These are phyloP conservation scores for Tetrahymena thermophila DNA, from an alignment of 73 alveolate genomes.

Conservation along the genomic window DNA sequence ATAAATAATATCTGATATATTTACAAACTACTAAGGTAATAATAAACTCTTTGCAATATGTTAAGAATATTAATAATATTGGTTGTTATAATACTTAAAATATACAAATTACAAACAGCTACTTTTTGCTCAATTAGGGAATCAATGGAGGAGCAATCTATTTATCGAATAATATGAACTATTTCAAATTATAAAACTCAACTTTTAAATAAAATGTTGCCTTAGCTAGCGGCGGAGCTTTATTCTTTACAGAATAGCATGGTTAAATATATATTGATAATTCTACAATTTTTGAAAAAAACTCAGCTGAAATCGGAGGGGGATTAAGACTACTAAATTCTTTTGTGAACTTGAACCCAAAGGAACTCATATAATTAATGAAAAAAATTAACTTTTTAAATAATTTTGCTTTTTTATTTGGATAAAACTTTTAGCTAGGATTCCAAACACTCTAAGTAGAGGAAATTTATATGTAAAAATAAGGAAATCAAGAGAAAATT, in stretches of 20 bases:
- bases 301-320: neutral
- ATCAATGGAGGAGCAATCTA: neutral
- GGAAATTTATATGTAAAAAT: too few species aligned
- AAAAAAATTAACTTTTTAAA: neutral
- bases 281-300: neutral
- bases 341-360: too few species aligned
- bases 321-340: neutral
- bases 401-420: neutral
- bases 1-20: too few species aligned
- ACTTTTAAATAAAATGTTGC: neutral
- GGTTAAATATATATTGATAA: neutral
- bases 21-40: neutral
- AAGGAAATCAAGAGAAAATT: too few species aligned
- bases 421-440: neutral
- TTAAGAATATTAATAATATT: neutral
- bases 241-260: neutral
- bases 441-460: neutral
- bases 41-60: neutral
- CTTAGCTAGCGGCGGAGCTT: neutral
- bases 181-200: neutral
- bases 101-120: neutral
- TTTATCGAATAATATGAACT: neutral
- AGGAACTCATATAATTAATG: neutral
- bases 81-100: neutral
- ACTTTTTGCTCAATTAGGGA: neutral